Conservation (phyloP, 108 stramenopile genomes). For the Fragilariopsis cylindrus region DNA sequence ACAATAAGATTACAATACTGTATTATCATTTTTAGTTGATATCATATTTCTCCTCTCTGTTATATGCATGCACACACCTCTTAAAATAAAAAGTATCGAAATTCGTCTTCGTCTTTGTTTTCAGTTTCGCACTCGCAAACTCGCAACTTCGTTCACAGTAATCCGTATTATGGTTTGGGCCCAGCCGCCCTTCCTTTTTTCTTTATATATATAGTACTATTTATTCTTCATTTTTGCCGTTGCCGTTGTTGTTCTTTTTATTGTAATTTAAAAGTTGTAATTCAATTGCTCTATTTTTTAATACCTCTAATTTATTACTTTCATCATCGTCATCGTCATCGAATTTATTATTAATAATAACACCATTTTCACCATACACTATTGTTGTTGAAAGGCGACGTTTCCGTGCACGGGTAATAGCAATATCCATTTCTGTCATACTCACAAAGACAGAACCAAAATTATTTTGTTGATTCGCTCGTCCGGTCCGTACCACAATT, state of each 20-base stretch:
- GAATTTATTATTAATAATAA: background rate
- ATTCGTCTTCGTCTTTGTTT: too few species aligned
- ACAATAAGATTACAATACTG: too few species aligned
- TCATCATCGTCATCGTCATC: background rate
- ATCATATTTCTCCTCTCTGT: too few species aligned
- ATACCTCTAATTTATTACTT: conserved; percentile 18
- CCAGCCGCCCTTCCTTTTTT: too few species aligned
- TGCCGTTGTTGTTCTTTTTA: background rate
- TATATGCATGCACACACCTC: too few species aligned
- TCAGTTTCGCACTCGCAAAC: too few species aligned
- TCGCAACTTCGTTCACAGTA: too few species aligned
- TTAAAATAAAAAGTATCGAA: too few species aligned
- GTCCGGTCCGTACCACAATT: conserved; percentile 57
- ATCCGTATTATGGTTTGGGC: too few species aligned
- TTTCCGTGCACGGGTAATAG: conserved; percentile 69
- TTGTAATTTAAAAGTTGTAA: background rate
- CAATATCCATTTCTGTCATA: conserved; percentile 79
- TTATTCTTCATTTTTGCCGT: background rate
- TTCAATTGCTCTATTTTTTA: conserved; percentile 25
- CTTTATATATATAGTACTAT: background rate
- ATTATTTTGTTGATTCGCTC: conserved; percentile 13
- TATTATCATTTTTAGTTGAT: too few species aligned
- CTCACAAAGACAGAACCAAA: conserved; percentile 59
- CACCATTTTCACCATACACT: conserved; percentile 50
- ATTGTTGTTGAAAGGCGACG: conserved; percentile 63